Evolutionary conservation across 495 filamentous ascomycete species (phyloP), one percentile per base, ranked within the genome.

Genomic region (Darksidea phi): DNA sequence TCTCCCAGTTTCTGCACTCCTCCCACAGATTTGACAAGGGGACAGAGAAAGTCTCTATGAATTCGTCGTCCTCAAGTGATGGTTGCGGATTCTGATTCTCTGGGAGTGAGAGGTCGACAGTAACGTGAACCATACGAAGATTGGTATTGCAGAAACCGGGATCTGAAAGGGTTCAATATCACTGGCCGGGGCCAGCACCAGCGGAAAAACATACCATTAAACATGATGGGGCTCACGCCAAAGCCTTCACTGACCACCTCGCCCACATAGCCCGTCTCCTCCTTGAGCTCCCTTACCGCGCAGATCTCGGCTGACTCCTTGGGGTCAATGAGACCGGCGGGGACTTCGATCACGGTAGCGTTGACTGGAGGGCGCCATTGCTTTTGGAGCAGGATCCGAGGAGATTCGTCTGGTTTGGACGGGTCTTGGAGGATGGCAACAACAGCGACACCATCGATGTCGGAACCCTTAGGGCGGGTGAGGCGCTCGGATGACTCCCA

Each of bases 71-170:
- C 57, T 96, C 91, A 1, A 95, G 78, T 62, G 91, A 77, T 2
- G 89, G 87, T 65, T 84, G 80, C 1, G 84, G 86, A 56, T 86
- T 78, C 59, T 84, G 83, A 64, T 93, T 90, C 54, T 84, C 85
- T 0, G 86, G 82, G 10, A 83, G 71, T 12, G 75, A 82, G 80
- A 89, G 84, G 73, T 96, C 89, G 56, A 96, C 81, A 4, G 78
- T 84, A 15, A 95, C 84, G 65, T 93, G 88, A 17, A 95, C 84
- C 79, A 96, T 87, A 45, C 85, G 83, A 20, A 91, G 78, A 71
- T 93, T 96, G 25, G 91, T 92, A 69, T 92, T 95, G 73, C 89
- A 93, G 76, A 96, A 93, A 15, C 90, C 90, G 0, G 82, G 81
- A 65, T 85, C 82, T 84, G 32, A 12, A 3, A 12, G 5, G 26